Evolutionary conservation across 148 eudicot species (phyloP), one percentile per base, ranked within the genome.

Genomic region (Drosera capensis): DNA sequence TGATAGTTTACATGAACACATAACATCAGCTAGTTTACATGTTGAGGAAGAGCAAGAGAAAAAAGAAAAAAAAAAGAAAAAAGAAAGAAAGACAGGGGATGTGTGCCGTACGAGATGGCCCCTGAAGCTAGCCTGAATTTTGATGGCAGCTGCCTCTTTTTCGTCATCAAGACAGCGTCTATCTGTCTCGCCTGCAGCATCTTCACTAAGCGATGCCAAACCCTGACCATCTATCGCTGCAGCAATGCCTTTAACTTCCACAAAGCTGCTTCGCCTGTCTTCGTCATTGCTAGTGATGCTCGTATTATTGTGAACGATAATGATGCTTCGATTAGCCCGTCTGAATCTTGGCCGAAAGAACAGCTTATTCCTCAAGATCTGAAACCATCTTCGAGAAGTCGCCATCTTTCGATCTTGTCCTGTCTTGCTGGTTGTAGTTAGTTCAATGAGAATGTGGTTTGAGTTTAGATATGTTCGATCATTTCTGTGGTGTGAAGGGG

Each of bases 101-200:
- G 31, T 28, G 9, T 28, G 31, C 9, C 43, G 22, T 81, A 87
- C 96, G 53, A 82, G 73, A 72, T 87, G 85, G 36, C 68, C 85
- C 78, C 96, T 70, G 68, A 82, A 87, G 53, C 45, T 58, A 14
- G 94, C 50, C 52, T 86, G 96, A 49, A 86, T 71, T 26, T 45
- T 60, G 46, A 70, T 52, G 57, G 87, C 71, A 18, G 96, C 87
- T n/a, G n/a, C n/a, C n/a, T n/a, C n/a, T 19, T 46, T 45, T 12
- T 68, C 84, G 51, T 78, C n/a, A n/a, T n/a, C n/a, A n/a, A n/a
- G n/a, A n/a, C n/a, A n/a, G 14, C 2, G 11, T 34, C 38, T 15
- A 21, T 11, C 11, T 4, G 1, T 17, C 18, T 8, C 5, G 16
- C 20, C 43, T 17, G 18, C 16, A 14, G 18, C 18, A 14, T 20